Evolutionary conservation across 1,284 basidiomycete genomes (phyloP), one percentile per base, ranked within the genome.

Genomic region (Marasmius tenuissimus): DNA sequence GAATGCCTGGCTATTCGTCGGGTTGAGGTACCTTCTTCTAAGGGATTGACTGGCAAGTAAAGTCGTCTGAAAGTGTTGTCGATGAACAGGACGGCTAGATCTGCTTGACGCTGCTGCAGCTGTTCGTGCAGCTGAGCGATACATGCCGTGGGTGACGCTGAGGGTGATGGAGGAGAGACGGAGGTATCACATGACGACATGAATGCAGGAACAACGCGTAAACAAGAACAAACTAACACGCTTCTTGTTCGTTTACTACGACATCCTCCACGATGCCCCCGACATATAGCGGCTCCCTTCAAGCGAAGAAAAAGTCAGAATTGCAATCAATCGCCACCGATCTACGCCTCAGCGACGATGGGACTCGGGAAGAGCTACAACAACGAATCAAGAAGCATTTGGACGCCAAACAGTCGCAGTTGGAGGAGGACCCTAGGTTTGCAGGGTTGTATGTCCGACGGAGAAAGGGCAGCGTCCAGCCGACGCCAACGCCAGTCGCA

Each of bases 291-390:
- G 86, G 86, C 58, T 70, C 81, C 27, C 77, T 87, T 22, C 78
- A 78, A 62, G 65, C 79, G 7, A 87, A 87, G 73, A 88, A 85
- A 73, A 88, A 88, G 71, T 76, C 75, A 7, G 87, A 88, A 22
- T 78, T 89, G 3, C 85, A 81, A 65, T 79, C 82, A 60, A 83
- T 89, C 37, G 84, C 87, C 0, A 10, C 63, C 5, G 83, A 83
- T 7, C 79, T 89, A 20, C 68, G 69, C 0, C 70, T 88, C 57
- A 78, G 76, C 57, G 80, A 83, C 58, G 61, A 73, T 39, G 87
- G 87, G 34, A 88, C 85, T 3, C 86, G 82, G 63, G 86, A 89
- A 34, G 85, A 86, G 3, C 63, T 89, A 9, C 79, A 83, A 57
- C 69, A 69, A 20, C 77, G 86, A 61, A 86, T 89, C 65, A 87